Conservation (phyloP, 2,329 filamentous ascomycete species). For the Rhynchosporium graminicola region DNA sequence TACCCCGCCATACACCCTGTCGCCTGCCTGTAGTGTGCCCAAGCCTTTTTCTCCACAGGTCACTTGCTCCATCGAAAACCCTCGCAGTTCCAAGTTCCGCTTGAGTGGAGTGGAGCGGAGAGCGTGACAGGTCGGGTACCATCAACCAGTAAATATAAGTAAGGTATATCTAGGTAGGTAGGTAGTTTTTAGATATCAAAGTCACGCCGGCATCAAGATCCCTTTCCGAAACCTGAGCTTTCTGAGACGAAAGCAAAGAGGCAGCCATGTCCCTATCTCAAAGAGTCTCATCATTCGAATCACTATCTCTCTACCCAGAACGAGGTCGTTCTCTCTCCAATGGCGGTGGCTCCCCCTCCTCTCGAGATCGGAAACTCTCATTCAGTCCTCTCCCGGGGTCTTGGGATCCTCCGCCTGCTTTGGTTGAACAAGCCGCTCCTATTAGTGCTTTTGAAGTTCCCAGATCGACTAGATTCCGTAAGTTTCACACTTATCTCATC, state of each 20-base stretch:
- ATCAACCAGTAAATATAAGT: not conserved
- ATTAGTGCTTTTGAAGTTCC: conserved; percentile 45
- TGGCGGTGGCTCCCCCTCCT: conserved; percentile 17
- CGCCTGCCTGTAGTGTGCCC: not conserved
- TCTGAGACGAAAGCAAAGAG: not conserved
- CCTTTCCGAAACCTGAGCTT: not conserved
- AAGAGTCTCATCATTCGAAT: conserved; percentile 35
- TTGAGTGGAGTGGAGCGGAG: not conserved
- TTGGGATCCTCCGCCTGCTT: conserved; percentile 27
- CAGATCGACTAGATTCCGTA: conserved; percentile 41
- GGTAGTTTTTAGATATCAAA: not conserved
- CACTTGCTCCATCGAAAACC: not conserved
- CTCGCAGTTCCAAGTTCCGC: not conserved
- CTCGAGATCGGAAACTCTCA: conserved; percentile 32
- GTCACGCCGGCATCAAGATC: not conserved
- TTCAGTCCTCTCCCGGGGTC: conserved; percentile 34
- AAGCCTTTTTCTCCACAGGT: conserved; percentile 12
- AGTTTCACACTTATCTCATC: conserved; percentile 15
- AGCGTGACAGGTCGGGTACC: not conserved
- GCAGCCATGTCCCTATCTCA: conserved; percentile 33
- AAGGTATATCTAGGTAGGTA: no score
- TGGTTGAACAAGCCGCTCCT: conserved; percentile 22
- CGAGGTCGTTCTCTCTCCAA: conserved; percentile 28
- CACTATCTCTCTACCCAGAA: conserved; percentile 28
- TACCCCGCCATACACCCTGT: conserved; percentile 9